A percentile compares a stretch with the other conserved stretches of the same genome.
Conservation (phyloP, 2,329 filamentous ascomycete genomes). For the Phaeoacremonium minimum region DNA sequence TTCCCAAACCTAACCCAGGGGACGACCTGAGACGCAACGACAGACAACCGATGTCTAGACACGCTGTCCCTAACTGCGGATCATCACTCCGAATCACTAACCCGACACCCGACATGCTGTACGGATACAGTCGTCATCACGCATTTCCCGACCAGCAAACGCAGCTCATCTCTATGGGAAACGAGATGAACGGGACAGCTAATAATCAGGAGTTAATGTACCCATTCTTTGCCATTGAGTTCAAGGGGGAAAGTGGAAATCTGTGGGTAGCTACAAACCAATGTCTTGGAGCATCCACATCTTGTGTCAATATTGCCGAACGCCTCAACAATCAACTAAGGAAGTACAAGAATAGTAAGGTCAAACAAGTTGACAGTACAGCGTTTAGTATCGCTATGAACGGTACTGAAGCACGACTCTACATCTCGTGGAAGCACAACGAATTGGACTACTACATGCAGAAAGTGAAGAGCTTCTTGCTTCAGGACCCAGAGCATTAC, state of each 20-base stretch:
- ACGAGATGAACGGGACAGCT: conserved; percentile 9
- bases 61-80: conserved; percentile 9
- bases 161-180: conserved; percentile 15
- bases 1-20: conserved; percentile 8
- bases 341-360: too few relatives aligned
- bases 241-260: conserved; percentile 24
- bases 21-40: conserved; percentile 11
- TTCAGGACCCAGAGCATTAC: conserved; percentile 21
- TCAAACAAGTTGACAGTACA: too few relatives aligned
- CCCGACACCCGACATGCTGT: conserved; percentile 16
- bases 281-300: conserved; percentile 25
- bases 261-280: conserved; percentile 29
- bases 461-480: conserved; percentile 20
- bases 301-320: too few relatives aligned
- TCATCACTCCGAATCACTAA: conserved; percentile 13
- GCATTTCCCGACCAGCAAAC: conserved; percentile 17
- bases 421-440: conserved; percentile 26
- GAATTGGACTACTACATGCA: conserved; percentile 22
- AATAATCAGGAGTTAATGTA: conserved; percentile 12
- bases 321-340: too few relatives aligned
- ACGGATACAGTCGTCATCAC: conserved; percentile 11
- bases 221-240: conserved; percentile 24
- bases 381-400: too few relatives aligned
- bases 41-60: conserved; percentile 11
- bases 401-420: conserved; percentile 23